Percentiles rank a stretch among this genome's conserved stretches.
These are phyloP conservation scores for Claviceps spartinae DNA, from an alignment of 2,329 filamentous ascomycete genomes.

Conservation along the genomic window DNA sequence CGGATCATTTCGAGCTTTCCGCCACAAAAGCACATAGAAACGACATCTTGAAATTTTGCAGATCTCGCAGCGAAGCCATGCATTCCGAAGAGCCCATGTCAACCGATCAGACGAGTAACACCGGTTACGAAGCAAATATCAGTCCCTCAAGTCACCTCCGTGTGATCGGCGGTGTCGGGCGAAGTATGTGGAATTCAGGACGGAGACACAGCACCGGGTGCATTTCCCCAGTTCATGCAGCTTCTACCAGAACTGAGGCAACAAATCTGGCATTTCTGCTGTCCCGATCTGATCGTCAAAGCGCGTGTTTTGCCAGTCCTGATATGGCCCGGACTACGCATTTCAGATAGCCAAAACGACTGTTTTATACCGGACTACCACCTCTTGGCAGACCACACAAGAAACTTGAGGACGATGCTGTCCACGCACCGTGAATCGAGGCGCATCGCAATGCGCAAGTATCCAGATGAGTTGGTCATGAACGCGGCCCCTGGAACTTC, in stretches of 20 bases:
- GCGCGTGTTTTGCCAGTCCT: conserved; percentile 11
- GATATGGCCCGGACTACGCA: no score
- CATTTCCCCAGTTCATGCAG: conserved; percentile 13
- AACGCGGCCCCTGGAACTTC: conserved; percentile 11
- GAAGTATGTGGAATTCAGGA: background rate
- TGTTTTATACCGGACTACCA: conserved; percentile 10
- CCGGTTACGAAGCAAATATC: conserved; percentile 2
- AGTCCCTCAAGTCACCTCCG: background rate
- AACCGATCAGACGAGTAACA: background rate
- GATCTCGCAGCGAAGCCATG: background rate
- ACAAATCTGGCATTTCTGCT: conserved; percentile 20
- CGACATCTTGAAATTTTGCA: no score
- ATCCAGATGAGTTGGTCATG: conserved; percentile 20
- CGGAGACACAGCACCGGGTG: background rate
- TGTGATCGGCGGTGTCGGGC: conserved; percentile 6
- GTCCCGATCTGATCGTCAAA: conserved; percentile 14
- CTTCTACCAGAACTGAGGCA: conserved; percentile 23
- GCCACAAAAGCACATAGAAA: no score
- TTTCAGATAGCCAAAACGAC: no score
- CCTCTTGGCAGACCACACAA: conserved; percentile 16
- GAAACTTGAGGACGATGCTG: conserved; percentile 16
- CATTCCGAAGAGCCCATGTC: background rate
- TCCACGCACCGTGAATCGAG: conserved; percentile 24
- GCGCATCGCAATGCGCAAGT: conserved; percentile 15
- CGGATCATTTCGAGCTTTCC: no score